Conservation (phyloP, 352 stramenopile genomes). For the Blastocystis sp. region DNA sequence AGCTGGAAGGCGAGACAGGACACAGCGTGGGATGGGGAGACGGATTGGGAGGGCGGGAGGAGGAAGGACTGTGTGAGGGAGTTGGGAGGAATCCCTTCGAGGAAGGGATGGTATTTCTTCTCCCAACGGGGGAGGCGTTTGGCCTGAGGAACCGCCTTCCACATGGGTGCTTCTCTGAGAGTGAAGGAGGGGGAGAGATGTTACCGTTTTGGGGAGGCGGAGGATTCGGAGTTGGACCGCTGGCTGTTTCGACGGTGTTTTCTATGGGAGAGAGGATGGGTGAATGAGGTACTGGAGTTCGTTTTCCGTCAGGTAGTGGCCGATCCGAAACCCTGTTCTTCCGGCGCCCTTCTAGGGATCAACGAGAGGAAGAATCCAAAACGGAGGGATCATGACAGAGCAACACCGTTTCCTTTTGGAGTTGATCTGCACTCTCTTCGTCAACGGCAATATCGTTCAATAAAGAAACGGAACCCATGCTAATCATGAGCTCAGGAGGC, state of each 20-base stretch:
- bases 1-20: not conserved
- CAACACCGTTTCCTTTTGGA: no score
- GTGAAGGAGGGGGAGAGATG: not conserved
- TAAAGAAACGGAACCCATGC: no score
- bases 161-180: not conserved
- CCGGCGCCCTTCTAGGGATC: not conserved
- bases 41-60: not conserved
- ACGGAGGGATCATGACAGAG: no score
- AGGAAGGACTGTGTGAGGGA: not conserved
- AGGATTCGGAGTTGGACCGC: no score
- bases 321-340: not conserved
- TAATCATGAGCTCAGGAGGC: no score
- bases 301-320: not conserved
- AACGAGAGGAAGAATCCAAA: not conserved
- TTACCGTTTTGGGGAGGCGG: not conserved
- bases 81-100: not conserved
- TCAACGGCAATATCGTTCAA: no score
- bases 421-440: no score
- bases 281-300: no score
- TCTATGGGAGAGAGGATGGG: no score
- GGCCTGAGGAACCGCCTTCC: not conserved
- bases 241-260: no score
- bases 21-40: not conserved
- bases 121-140: not conserved
- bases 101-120: not conserved